Percentiles rank a stretch among this genome's conserved stretches.
Conservation (phyloP, 129 eudicot species). For the Centrapalus pauciflorus region DNA sequence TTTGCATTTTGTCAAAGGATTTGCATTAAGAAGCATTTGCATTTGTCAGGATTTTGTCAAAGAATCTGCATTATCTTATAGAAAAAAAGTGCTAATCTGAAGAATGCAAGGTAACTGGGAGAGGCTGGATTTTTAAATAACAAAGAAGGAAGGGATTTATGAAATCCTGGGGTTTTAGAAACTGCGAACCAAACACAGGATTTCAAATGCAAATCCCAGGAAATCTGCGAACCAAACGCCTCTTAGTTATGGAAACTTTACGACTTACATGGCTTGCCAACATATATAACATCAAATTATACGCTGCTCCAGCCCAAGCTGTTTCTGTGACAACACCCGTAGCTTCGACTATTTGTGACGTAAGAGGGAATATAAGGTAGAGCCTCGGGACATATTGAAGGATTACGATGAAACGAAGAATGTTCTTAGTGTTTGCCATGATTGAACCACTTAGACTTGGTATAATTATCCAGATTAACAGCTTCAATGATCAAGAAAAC, state of each 20-base stretch:
- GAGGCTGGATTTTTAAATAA: no score
- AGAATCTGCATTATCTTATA: no score
- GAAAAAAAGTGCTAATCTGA: no score
- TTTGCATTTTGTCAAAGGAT: no score
- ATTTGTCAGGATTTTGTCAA: no score
- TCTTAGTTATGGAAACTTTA: not conserved
- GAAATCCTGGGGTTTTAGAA: no score
- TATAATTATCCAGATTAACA: conserved; percentile 69
- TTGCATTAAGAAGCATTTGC: no score
- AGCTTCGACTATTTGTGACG: conserved; percentile 66
- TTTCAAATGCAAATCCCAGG: not conserved
- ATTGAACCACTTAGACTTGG: conserved; percentile 75
- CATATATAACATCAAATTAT: conserved; percentile 79
- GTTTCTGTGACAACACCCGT: conserved; percentile 81
- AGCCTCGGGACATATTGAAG: conserved; percentile 81
- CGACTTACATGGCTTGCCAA: conserved; percentile 83
- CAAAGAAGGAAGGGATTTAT: no score
- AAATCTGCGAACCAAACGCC: no score
- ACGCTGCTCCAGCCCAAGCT: conserved; percentile 94
- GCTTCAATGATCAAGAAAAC: conserved; percentile 32
- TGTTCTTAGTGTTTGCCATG: conserved; percentile 78
- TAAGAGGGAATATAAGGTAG: conserved; percentile 62
- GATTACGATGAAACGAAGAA: conserved; percentile 67
- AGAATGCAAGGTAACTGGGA: no score
- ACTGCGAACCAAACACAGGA: not conserved